A percentile compares a stretch with the other conserved stretches of the same genome.
Evolutionary conservation across 306 rosid genomes (phyloP).

Genomic region (Crataegus laevigata): DNA sequence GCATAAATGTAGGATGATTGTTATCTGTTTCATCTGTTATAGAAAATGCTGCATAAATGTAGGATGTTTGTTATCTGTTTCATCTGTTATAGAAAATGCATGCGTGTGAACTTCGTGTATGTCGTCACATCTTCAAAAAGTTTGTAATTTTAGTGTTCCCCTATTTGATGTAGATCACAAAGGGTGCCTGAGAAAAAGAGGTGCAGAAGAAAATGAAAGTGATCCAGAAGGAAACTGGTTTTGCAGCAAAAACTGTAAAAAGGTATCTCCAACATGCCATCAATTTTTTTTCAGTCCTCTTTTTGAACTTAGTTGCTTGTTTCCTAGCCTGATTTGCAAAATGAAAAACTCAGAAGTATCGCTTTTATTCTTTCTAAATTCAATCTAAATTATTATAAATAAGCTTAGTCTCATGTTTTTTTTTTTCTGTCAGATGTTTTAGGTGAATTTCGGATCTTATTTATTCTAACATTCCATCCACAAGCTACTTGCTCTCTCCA

Average conservation of each 20-base stretch:
- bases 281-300: neutral
- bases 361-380: neutral
- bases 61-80: conserved; percentile 12
- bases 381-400: neutral
- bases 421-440: neutral
- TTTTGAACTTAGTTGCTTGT: neutral
- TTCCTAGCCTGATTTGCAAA: neutral
- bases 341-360: neutral
- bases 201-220: conserved; percentile 15
- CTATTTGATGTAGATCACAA: conserved; percentile 57
- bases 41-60: conserved; percentile 44
- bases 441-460: neutral
- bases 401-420: neutral
- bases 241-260: conserved; percentile 54
- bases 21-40: neutral
- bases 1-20: conserved; percentile 49
- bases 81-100: neutral
- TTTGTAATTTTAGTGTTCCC: conserved; percentile 7
- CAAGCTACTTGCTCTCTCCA: neutral
- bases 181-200: conserved; percentile 39
- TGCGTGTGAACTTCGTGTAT: neutral
- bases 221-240: conserved; percentile 37
- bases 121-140: conserved; percentile 6
- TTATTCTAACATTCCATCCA: neutral
- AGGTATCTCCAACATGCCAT: conserved; percentile 37